Evolutionary conservation across 192 early-diverging fungal genomes (phyloP).

Genomic region (Gryganskiella cystojenkinii): DNA sequence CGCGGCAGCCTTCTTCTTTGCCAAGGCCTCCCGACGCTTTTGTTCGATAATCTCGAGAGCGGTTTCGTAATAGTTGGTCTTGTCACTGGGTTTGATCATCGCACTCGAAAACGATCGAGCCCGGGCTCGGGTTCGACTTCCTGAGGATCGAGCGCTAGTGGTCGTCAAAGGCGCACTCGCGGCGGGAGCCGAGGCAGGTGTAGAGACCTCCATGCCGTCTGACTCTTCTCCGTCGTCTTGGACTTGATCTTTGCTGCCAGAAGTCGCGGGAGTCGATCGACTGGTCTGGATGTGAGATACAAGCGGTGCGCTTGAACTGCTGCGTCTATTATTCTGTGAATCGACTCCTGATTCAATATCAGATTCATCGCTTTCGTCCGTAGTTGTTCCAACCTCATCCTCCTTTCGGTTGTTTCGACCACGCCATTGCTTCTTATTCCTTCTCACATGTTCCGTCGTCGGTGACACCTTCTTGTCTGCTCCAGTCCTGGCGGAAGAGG

Average conservation of each 20-base stretch:
- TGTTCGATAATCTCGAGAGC: conserved; percentile 21
- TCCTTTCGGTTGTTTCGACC: not conserved
- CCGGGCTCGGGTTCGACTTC: conserved; percentile 5
- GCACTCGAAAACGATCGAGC: conserved; percentile 15
- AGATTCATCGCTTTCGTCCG: not conserved
- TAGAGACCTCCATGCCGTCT: too few relatives aligned
- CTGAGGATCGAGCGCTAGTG: too few relatives aligned
- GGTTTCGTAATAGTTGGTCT: conserved; percentile 30
- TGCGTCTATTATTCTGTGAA: not conserved
- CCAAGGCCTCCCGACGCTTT: conserved; percentile 12
- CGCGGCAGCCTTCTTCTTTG: conserved; percentile 20
- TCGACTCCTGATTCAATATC: too few relatives aligned
- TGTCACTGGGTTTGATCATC: not conserved
- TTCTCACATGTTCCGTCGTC: not conserved
- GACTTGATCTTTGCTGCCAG: not conserved
- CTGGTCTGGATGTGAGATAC: not conserved
- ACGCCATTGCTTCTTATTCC: not conserved
- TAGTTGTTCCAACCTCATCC: not conserved
- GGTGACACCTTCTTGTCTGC: not conserved
- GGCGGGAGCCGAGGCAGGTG: not conserved
- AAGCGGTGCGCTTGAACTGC: not conserved
- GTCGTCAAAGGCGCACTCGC: not conserved
- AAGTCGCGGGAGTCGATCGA: not conserved
- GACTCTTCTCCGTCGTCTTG: too few relatives aligned
- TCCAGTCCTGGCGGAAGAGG: too few relatives aligned